Percentiles rank a stretch among this genome's conserved stretches.
Evolutionary conservation across 1,284 basidiomycete genomes (phyloP).

Genomic region (Boletus smithii): DNA sequence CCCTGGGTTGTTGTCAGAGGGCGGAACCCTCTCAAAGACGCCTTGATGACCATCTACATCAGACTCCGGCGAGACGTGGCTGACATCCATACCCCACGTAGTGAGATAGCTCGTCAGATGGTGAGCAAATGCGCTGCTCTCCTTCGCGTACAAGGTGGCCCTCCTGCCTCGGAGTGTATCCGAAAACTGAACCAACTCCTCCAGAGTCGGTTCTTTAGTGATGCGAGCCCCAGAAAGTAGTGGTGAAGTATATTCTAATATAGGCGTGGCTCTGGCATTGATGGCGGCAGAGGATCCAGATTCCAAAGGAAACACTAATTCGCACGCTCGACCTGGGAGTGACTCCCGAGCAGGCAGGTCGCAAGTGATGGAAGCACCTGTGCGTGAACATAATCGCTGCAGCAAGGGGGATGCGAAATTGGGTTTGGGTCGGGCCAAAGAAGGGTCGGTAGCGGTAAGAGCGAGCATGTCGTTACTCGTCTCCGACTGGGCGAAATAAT

Average conservation of each 20-base stretch:
- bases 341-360: conserved; percentile 44
- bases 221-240: conserved; percentile 47
- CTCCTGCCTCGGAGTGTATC: conserved; percentile 80
- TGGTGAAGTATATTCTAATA: conserved; percentile 42
- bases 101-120: conserved; percentile 88
- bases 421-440: conserved; percentile 44
- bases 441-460: conserved; percentile 25
- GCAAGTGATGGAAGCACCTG: conserved; percentile 58
- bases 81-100: conserved; percentile 92
- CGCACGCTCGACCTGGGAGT: conserved; percentile 49
- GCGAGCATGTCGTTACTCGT: conserved; percentile 18
- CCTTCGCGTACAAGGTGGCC: conserved; percentile 77
- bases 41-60: conserved; percentile 41
- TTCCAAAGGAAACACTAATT: conserved; percentile 53
- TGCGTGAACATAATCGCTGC: conserved; percentile 61
- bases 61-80: conserved; percentile 68
- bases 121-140: conserved; percentile 82
- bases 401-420: conserved; percentile 62
- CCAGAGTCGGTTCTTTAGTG: conserved; percentile 69
- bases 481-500: conserved; percentile 27
- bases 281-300: conserved; percentile 45
- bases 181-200: conserved; percentile 74
- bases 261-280: conserved; percentile 32
- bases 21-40: conserved; percentile 17
- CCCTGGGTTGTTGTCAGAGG: conserved; percentile 11